phyloP scores from a whole-genome alignment of 352 stramenopile genomes.

The Phytophthora quininea region DNA sequence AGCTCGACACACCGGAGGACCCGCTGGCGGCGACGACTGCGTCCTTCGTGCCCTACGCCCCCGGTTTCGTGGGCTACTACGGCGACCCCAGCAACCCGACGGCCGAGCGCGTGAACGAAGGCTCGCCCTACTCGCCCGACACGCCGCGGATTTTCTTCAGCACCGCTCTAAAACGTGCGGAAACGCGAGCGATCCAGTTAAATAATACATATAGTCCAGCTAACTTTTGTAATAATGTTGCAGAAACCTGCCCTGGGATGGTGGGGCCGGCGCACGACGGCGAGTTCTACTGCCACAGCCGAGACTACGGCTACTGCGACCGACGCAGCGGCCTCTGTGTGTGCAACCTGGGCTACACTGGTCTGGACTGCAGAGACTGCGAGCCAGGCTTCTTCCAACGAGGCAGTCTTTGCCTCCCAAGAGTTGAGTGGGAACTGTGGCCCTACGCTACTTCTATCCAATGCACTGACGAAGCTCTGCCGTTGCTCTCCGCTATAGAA shows the following conservation, averaged over 20 bases:
- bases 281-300: constrained; percentile 92
- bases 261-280: constrained; percentile 87
- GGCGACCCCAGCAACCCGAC: constrained; percentile 73
- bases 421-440: constrained; percentile 34
- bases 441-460: neutral
- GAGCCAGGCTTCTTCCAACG: constrained; percentile 86
- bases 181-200: constrained; percentile 24
- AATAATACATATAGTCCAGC: constrained; percentile 28
- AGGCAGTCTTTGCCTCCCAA: constrained; percentile 91
- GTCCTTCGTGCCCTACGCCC: constrained; percentile 85
- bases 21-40: constrained; percentile 37
- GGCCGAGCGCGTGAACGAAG: constrained; percentile 86
- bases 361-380: constrained; percentile 89
- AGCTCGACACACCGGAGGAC: constrained; percentile 43
- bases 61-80: constrained; percentile 82
- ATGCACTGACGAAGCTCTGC: neutral
- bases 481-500: constrained; percentile 36
- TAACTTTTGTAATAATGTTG: constrained; percentile 1
- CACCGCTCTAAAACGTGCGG: constrained; percentile 43
- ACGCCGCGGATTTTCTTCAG: constrained; percentile 63
- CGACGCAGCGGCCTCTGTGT: constrained; percentile 92
- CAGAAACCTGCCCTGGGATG: constrained; percentile 83
- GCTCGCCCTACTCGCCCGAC: constrained; percentile 76
- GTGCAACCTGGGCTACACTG: constrained; percentile 94
- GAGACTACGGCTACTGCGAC: constrained; percentile 95